Evolutionary conservation across 257 asterid species (phyloP), one percentile per base, ranked within the genome.

Genomic region (Marsdenia floribunda): DNA sequence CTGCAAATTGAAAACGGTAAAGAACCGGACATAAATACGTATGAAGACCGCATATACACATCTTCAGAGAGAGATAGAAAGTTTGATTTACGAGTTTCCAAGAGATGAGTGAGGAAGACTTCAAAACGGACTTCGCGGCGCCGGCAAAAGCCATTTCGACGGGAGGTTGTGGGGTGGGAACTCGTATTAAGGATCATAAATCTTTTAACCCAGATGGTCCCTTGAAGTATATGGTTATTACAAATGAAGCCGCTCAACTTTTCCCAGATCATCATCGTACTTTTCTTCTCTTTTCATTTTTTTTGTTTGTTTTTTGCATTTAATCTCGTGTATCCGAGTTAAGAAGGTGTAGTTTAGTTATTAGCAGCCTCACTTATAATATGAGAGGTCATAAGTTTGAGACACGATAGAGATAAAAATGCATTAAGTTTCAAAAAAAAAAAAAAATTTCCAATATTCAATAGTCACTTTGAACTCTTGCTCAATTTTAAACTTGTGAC

Each of bases 51-150:
- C 60, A 40, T 29, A 71, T 5, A 37, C 21, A 44, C 0, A 29
- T 7, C 3, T 19, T 18, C 74, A 37, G 69, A 60, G 40, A 57
- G 68, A 78, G 0, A 16, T 74, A 72, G 68, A 52, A 61, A 71
- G 21, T 18, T 3, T 14, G 2, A 11, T 14, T 42, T 89, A 91
- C 97, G 16, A 92, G 37, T 84, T 85, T 88, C 98, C 98, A 93
- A 26, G 93, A 85, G 85, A 93, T 12, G 70, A 79, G 69, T 68
- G 91, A 66, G 60, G 90, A 80, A 10, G 70, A 71, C 66, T 85
- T 89, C 77, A 84, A 82, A 71, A 63, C 74, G 40, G 89, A 77
- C 68, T 77, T 87, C 68, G 76, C 15, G 76, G 85, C 80, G 80
- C 90, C 83, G 86, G 82, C 80, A 47, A 37, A n/a, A 33, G 81